Evolutionary conservation across 2,329 filamentous ascomycete species (phyloP).

Genomic region (Nakataea oryzae): DNA sequence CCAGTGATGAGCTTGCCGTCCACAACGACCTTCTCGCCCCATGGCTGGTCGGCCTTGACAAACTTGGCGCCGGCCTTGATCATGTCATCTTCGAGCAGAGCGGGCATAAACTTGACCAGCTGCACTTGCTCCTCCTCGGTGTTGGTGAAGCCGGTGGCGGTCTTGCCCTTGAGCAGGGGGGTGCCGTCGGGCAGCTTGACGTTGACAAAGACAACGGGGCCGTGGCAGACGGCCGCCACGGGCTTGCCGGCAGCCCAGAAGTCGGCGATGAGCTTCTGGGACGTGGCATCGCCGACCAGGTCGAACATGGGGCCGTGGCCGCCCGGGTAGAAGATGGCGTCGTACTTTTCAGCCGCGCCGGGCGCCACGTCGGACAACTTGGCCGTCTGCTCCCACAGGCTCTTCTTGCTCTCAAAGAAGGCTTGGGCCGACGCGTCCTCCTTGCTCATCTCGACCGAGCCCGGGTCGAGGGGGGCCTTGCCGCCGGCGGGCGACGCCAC

Average conservation of each 20-base stretch:
- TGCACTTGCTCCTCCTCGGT: constrained; percentile 38
- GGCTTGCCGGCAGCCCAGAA: constrained; percentile 52
- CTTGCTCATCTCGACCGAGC: constrained; percentile 43
- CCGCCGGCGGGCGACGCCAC: constrained; percentile 55
- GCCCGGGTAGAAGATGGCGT: constrained; percentile 24
- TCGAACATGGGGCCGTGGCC: constrained; percentile 60
- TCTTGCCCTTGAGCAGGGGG: constrained; percentile 42
- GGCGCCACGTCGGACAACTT: constrained; percentile 42
- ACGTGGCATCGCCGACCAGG: constrained; percentile 44
- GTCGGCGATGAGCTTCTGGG: constrained; percentile 48
- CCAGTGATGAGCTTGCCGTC: constrained; percentile 44
- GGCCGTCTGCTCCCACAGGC: constrained; percentile 53
- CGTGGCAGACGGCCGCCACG: constrained; percentile 60
- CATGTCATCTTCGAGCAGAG: constrained; percentile 48
- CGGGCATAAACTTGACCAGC: constrained; percentile 36
- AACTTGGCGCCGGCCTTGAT: constrained; percentile 40
- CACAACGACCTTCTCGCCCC: constrained; percentile 36
- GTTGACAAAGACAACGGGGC: constrained; percentile 50
- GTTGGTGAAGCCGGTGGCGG: constrained; percentile 51
- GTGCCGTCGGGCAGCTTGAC: constrained; percentile 40
- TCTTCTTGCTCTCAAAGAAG: constrained; percentile 45
- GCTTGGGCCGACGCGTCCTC: constrained; percentile 37
- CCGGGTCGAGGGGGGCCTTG: constrained; percentile 48
- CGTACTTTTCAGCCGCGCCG: constrained; percentile 16
- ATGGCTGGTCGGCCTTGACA: constrained; percentile 41